Evolutionary conservation across 139 green algal species (phyloP).

Genomic region (Coccomyxa sp.): DNA sequence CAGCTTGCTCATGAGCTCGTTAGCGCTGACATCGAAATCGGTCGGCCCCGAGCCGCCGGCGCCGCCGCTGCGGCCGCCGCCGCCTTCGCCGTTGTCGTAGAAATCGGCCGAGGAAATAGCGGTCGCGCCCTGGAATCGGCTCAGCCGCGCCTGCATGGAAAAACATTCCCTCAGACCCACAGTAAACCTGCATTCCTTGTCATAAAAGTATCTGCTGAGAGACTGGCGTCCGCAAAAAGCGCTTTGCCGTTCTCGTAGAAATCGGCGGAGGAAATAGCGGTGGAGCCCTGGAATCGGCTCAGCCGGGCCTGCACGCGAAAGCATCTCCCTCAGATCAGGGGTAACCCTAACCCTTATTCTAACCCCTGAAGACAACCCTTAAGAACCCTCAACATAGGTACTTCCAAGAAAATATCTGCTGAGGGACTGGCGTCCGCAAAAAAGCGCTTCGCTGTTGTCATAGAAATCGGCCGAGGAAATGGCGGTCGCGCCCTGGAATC

Average conservation of each 20-base stretch:
- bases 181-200: no score
- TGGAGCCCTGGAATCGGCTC: conserved; percentile 47
- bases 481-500: conserved; percentile 55
- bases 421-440: no score
- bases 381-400: no score
- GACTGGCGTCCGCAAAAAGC: no score
- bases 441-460: conserved; percentile 27
- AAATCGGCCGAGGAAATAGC: conserved; percentile 81
- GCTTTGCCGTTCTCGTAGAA: conserved; percentile 62
- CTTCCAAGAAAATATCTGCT: no score
- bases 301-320: conserved; percentile 19
- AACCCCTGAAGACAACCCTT: no score
- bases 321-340: background rate
- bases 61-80: conserved; percentile 11
- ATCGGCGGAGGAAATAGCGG: conserved; percentile 73
- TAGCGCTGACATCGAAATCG: conserved; percentile 46
- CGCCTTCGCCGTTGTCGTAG: conserved; percentile 46
- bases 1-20: conserved; percentile 75
- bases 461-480: conserved; percentile 85
- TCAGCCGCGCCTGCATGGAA: conserved; percentile 20
- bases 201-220: no score
- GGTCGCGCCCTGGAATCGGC: conserved; percentile 47
- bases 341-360: no score
- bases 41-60: background rate
- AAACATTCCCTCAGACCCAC: background rate